Conservation (phyloP, 1,284 basidiomycete genomes). For the Ustilago tritici region DNA sequence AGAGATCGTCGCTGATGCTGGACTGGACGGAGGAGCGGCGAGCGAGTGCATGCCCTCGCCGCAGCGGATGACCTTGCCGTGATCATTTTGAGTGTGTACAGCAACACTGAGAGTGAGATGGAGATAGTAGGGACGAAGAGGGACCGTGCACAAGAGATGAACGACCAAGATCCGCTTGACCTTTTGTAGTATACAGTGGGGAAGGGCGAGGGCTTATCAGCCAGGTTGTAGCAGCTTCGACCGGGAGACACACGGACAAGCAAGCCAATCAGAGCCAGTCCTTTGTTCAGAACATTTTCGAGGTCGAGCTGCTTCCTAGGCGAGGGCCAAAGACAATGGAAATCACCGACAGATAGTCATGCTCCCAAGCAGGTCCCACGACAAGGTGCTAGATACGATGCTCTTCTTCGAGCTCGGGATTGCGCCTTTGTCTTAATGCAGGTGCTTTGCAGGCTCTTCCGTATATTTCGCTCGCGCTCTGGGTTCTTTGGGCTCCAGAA, state of each 20-base stretch:
- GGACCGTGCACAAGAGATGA: not conserved
- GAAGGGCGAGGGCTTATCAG: not conserved
- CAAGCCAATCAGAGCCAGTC: slow-evolving; percentile 11
- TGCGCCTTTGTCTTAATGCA: not conserved
- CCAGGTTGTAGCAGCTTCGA: not conserved
- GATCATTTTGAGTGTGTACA: slow-evolving; percentile 20
- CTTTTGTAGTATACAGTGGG: not conserved
- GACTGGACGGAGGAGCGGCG: slow-evolving; percentile 5
- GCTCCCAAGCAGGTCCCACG: not conserved
- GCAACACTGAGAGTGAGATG: not conserved
- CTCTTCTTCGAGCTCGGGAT: not conserved
- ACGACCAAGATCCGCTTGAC: not conserved
- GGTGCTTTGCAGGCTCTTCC: not conserved
- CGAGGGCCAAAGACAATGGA: not conserved
- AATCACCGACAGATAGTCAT: slow-evolving; percentile 1
- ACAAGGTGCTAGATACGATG: not conserved
- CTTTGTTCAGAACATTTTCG: slow-evolving; percentile 8
- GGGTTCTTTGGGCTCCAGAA: slow-evolving; percentile 27
- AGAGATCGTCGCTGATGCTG: slow-evolving; percentile 37
- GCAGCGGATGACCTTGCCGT: slow-evolving; percentile 17
- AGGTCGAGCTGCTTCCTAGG: not conserved
- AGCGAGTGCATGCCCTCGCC: slow-evolving; percentile 19
- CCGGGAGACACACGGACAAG: slow-evolving; percentile 6
- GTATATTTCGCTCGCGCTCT: not conserved
- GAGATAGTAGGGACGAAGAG: not conserved